A percentile compares a stretch with the other conserved stretches of the same genome.
Conservation (phyloP, 768 basidiomycete genomes). For the Pluteus cervinus region DNA sequence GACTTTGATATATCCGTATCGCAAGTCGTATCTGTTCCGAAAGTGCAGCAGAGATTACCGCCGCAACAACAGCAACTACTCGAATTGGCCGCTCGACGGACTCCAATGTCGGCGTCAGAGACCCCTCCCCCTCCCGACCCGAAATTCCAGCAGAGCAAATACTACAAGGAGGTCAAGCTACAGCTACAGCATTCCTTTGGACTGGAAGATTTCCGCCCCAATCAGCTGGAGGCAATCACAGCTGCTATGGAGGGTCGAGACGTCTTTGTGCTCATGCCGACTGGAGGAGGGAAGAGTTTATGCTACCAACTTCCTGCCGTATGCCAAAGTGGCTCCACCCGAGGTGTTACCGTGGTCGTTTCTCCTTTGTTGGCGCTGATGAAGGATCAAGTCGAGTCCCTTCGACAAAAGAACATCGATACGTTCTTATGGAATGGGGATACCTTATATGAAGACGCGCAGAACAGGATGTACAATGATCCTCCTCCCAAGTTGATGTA, state of each 20-base stretch:
- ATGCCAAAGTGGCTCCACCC: constrained; percentile 61
- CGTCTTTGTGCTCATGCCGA: constrained; percentile 95
- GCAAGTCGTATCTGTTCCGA: neutral
- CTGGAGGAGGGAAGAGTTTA: constrained; percentile 87
- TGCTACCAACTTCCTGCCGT: constrained; percentile 91
- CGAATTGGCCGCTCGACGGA: neutral
- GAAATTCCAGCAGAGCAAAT: constrained; percentile 14
- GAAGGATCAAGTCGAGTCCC: constrained; percentile 74
- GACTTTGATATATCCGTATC: neutral
- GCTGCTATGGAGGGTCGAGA: constrained; percentile 77
- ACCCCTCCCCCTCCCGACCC: constrained; percentile 7
- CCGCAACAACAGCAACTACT: constrained; percentile 3
- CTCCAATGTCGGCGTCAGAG: constrained; percentile 7
- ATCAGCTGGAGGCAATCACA: constrained; percentile 84
- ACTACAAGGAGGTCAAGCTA: constrained; percentile 45
- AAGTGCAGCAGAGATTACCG: neutral
- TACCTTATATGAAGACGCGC: constrained; percentile 31
- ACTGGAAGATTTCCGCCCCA: constrained; percentile 62
- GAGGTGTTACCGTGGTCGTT: constrained; percentile 84
- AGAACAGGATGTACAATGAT: constrained; percentile 33
- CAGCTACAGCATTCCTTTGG: constrained; percentile 57
- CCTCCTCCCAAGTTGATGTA: constrained; percentile 70
- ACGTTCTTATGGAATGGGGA: constrained; percentile 67
- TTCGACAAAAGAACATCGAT: constrained; percentile 59
- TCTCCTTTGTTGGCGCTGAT: constrained; percentile 88